phyloP scores from a whole-genome alignment of 2,329 filamentous ascomycete genomes.

The Orbilia javanica region DNA sequence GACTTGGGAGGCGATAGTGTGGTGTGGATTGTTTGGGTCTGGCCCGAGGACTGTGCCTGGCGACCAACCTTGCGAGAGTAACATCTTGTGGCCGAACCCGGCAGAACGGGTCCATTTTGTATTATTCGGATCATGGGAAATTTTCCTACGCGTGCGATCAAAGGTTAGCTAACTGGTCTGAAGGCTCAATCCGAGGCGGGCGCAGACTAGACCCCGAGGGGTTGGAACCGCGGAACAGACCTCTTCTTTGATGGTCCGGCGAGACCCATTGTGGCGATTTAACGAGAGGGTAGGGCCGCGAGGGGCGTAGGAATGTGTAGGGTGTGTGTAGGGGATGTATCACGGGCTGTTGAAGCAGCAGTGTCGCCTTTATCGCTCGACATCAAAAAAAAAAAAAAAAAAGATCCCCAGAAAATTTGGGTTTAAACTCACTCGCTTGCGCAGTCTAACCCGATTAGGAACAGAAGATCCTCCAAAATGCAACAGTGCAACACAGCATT shows the following conservation, averaged over 20 bases:
- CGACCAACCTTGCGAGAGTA: slow-evolving; percentile 89
- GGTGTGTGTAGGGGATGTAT: not conserved
- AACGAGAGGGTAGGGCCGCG: not conserved
- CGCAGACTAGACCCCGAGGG: not conserved
- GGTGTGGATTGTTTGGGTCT: slow-evolving; percentile 73
- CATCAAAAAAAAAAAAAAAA: too few relatives aligned
- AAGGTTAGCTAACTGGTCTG: not conserved
- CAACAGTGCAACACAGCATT: not conserved
- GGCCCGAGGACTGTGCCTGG: slow-evolving; percentile 86
- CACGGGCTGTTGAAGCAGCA: not conserved
- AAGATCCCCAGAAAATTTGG: not conserved
- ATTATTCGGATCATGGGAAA: slow-evolving; percentile 94
- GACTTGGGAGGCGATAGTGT: slow-evolving; percentile 80
- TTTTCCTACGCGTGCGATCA: slow-evolving; percentile 70
- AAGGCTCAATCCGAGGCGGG: not conserved
- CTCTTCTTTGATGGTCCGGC: slow-evolving; percentile 57
- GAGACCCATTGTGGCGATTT: slow-evolving; percentile 53
- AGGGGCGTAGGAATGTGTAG: too few relatives aligned
- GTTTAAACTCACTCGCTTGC: not conserved
- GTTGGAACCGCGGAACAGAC: slow-evolving; percentile 1
- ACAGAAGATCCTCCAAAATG: not conserved
- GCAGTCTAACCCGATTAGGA: not conserved
- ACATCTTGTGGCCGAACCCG: slow-evolving; percentile 88
- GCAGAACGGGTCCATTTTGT: slow-evolving; percentile 89
- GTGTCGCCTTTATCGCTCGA: not conserved